Evolutionary conservation across 768 basidiomycete species (phyloP).

Genomic region (Pisolithus sp.): DNA sequence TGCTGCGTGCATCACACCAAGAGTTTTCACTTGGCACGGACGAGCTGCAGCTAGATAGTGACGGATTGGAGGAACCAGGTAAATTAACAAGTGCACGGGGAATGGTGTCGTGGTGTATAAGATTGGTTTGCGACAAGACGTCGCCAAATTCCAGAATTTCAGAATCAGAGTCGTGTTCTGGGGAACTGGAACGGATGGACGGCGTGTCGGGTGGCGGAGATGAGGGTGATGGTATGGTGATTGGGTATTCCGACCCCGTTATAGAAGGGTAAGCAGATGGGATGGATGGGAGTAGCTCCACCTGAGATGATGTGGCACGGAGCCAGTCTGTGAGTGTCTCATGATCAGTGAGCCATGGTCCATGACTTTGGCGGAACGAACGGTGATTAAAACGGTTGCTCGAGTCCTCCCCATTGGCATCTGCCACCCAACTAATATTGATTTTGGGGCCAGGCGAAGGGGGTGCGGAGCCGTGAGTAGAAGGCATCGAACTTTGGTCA

Average conservation of each 20-base stretch:
- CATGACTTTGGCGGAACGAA: neutral
- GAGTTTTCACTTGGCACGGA: conserved; percentile 12
- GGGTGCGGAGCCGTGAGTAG: conserved; percentile 10
- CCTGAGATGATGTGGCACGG: conserved; percentile 2
- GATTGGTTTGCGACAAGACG: neutral
- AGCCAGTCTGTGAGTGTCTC: neutral
- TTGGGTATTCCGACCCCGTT: conserved; percentile 16
- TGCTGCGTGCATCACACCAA: conserved; percentile 25
- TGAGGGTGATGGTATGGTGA: conserved; percentile 17
- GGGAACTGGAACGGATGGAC: neutral
- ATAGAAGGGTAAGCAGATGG: conserved; percentile 20
- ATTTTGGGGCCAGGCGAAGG: conserved; percentile 15
- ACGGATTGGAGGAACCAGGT: neutral
- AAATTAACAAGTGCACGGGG: neutral
- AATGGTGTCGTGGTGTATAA: neutral
- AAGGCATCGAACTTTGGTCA: conserved; percentile 4
- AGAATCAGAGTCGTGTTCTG: conserved; percentile 9
- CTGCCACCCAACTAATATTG: conserved; percentile 10
- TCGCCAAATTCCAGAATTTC: conserved; percentile 6
- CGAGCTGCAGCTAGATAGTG: neutral
- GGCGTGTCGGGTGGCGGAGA: conserved; percentile 11
- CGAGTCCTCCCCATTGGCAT: conserved; percentile 8
- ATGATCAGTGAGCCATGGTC: neutral
- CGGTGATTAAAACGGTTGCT: neutral
- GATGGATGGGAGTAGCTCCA: conserved; percentile 22